These are phyloP conservation scores for Hanseniaspora taiwanica DNA, from an alignment of 805 yeast genomes.

Conservation along the genomic window DNA sequence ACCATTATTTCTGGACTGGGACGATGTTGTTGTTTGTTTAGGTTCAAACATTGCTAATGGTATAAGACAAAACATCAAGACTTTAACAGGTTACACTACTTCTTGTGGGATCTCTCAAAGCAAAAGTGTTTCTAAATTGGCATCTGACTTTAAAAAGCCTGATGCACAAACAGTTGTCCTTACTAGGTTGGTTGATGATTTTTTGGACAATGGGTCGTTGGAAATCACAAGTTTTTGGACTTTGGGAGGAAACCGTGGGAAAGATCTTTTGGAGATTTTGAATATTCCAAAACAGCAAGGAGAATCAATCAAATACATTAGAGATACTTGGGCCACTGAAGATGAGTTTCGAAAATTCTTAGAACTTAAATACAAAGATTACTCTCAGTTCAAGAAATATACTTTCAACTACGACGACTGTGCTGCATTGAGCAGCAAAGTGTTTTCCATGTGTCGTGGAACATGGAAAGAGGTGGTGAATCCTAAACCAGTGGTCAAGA, in stretches of 20 bases:
- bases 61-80: constrained; percentile 39
- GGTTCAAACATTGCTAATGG: constrained; percentile 50
- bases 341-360: constrained; percentile 9
- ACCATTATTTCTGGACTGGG: constrained; percentile 47
- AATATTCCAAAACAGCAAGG: constrained; percentile 31
- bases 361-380: constrained; percentile 5
- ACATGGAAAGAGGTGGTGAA: constrained; percentile 38
- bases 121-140: constrained; percentile 73
- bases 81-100: constrained; percentile 63
- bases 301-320: constrained; percentile 35
- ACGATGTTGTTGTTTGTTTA: constrained; percentile 54
- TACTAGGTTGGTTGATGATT: constrained; percentile 32
- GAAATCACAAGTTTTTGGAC: constrained; percentile 72
- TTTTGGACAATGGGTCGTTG: constrained; percentile 38
- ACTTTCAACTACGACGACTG: constrained; percentile 29
- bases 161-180: constrained; percentile 69
- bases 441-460: constrained; percentile 59
- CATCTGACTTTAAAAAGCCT: constrained; percentile 77
- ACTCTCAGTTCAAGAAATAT: constrained; percentile 4
- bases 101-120: constrained; percentile 78
- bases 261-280: constrained; percentile 36
- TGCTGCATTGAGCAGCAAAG: constrained; percentile 34
- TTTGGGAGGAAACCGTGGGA: constrained; percentile 83
- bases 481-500: constrained; percentile 50
- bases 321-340: constrained; percentile 32